Conservation (phyloP, 805 yeast species). For the Tetrapisispora phaffii region DNA sequence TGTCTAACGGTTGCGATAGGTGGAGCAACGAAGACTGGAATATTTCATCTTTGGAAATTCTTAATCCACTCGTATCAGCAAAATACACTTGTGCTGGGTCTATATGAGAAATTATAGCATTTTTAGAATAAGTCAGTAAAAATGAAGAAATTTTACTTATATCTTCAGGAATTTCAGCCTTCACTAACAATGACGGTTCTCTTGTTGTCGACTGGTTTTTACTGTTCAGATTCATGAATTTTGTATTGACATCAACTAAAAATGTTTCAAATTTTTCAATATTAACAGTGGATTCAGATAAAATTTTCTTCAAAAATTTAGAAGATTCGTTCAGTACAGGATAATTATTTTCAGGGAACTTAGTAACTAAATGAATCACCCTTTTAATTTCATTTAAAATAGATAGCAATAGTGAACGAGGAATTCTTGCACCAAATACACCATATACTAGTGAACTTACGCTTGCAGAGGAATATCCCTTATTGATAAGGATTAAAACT, state of each 20-base stretch:
- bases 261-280: conserved; percentile 50
- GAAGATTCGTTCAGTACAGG: conserved; percentile 30
- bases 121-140: conserved; percentile 20
- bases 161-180: conserved; percentile 49
- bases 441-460: conserved; percentile 43
- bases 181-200: conserved; percentile 40
- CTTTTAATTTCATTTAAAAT: conserved; percentile 58
- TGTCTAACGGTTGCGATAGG: conserved; percentile 29
- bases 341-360: conserved; percentile 43
- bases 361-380: conserved; percentile 45
- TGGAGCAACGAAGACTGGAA: conserved; percentile 25
- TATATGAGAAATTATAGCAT: conserved; percentile 22
- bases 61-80: conserved; percentile 24
- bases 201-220: conserved; percentile 15
- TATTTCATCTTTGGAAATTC: conserved; percentile 25
- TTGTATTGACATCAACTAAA: conserved; percentile 44
- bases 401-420: conserved; percentile 55
- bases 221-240: conserved; percentile 24
- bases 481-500: conserved; percentile 37
- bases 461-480: conserved; percentile 7
- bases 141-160: conserved; percentile 24
- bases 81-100: conserved; percentile 26
- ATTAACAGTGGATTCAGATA: conserved; percentile 42
- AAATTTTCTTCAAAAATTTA: conserved; percentile 21
- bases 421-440: conserved; percentile 55